These are phyloP conservation scores for Citrus mangshanensis DNA, from an alignment of 345 rosid species.

Conservation along the genomic window DNA sequence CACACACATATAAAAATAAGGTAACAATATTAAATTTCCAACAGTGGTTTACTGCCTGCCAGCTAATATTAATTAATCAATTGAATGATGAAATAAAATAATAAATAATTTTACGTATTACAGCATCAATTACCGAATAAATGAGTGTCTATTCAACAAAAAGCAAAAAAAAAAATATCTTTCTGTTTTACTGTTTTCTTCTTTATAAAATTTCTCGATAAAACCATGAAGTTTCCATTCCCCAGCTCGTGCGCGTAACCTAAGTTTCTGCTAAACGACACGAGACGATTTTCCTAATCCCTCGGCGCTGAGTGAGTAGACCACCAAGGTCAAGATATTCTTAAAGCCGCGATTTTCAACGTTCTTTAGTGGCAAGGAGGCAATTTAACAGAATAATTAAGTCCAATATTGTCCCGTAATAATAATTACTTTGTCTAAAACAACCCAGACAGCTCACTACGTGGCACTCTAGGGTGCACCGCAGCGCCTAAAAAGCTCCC, in stretches of 20 bases:
- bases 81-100: too few species aligned
- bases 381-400: slow-evolving; percentile 7
- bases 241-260: neutral
- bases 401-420: slow-evolving; percentile 8
- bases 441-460: slow-evolving; percentile 32
- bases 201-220: neutral
- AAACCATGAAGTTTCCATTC: neutral
- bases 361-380: slow-evolving; percentile 5
- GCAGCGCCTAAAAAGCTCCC: slow-evolving; percentile 29
- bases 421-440: slow-evolving; percentile 29
- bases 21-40: too few species aligned
- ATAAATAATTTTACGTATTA: too few species aligned
- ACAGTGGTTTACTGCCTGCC: too few species aligned
- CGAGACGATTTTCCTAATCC: neutral
- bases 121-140: too few species aligned
- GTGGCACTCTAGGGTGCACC: slow-evolving; percentile 89
- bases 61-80: too few species aligned
- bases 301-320: neutral
- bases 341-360: neutral
- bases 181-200: too few species aligned
- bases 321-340: slow-evolving; percentile 15
- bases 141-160: too few species aligned
- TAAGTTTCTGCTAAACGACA: slow-evolving; percentile 4
- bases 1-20: too few species aligned
- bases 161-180: too few species aligned